Conservation (phyloP, 805 yeast genomes). For the Cyberlindnera subsufficiens region DNA sequence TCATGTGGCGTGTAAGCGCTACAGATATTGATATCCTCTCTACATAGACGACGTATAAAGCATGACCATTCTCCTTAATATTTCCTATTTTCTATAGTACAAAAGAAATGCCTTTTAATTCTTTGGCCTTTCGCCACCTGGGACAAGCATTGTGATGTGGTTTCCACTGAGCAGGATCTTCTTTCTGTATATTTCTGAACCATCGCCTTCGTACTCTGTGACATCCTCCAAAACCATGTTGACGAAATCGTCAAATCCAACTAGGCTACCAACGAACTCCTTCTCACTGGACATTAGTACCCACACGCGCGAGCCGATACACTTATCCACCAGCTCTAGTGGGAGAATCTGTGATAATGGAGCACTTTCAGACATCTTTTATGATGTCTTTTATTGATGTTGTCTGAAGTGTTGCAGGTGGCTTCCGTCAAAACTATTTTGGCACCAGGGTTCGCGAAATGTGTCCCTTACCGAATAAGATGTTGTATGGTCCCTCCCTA, state of each 20-base stretch:
- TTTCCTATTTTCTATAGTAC: constrained; percentile 1
- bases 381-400: neutral
- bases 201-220: constrained; percentile 47
- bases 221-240: constrained; percentile 85
- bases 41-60: neutral
- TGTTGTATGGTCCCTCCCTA: no score
- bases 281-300: constrained; percentile 55
- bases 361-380: constrained; percentile 3
- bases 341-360: constrained; percentile 38
- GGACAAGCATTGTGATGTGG: constrained; percentile 63
- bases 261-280: constrained; percentile 83
- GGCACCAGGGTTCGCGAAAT: constrained; percentile 2
- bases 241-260: constrained; percentile 94
- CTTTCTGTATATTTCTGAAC: constrained; percentile 38
- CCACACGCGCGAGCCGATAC: constrained; percentile 75
- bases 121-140: constrained; percentile 39
- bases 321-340: constrained; percentile 80
- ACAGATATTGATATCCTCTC: constrained; percentile 27
- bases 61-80: neutral
- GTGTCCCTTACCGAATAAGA: neutral
- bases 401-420: neutral
- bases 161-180: constrained; percentile 69
- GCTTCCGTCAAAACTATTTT: neutral
- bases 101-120: neutral
- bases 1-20: constrained; percentile 67